Evolutionary conservation across 768 basidiomycete species (phyloP), one percentile per base, ranked within the genome.

Genomic region (Lactarius evosmus): DNA sequence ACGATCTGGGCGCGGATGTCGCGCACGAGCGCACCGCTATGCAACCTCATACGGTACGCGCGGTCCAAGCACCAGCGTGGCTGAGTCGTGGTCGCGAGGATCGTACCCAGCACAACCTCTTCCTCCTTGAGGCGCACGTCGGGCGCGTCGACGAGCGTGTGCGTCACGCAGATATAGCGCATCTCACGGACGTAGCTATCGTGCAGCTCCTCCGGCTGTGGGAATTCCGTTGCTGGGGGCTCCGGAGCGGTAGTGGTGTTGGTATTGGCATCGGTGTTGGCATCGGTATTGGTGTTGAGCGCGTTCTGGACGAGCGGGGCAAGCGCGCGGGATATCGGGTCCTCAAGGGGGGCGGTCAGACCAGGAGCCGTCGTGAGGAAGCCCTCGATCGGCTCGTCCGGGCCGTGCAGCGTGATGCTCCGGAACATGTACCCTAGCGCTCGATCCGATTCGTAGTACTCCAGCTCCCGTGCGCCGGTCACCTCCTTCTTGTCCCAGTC

Each of bases 21-120:
- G 5, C 74, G 72, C 33, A 85, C 82, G 36, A 91, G 78, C 22
- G 76, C 77, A 17, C 71, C 73, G 4, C 82, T 73, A 65, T 89
- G 86, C 12, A 83, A 74, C 41, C 78, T 78, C 87, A 91, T 89
- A 11, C 85, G 78, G 59, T 85, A 78, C 60, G 82, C 79, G 33
- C 87, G 79, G 66, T 83, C 82, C 34, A 73, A 79, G 63, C 88
- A 77, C 79, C 81, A 86, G 34, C 84, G 75, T 63, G 78, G 80
- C 66, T 90, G 84, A 1, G 82, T 74, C 69, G 86, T 89, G 63
- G 85, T 85, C 8, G 83, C 86, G 50, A 90, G 74, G 63, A 93
- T 93, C 0, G 86, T 85, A 22, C 89, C 89, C 33, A 85, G 74
- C 2, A 90, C 86, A 25, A 91, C 78, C 69, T 92, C 91, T 58